phyloP scores from a whole-genome alignment of 257 asterid species.

The Nicotiana sylvestris region DNA sequence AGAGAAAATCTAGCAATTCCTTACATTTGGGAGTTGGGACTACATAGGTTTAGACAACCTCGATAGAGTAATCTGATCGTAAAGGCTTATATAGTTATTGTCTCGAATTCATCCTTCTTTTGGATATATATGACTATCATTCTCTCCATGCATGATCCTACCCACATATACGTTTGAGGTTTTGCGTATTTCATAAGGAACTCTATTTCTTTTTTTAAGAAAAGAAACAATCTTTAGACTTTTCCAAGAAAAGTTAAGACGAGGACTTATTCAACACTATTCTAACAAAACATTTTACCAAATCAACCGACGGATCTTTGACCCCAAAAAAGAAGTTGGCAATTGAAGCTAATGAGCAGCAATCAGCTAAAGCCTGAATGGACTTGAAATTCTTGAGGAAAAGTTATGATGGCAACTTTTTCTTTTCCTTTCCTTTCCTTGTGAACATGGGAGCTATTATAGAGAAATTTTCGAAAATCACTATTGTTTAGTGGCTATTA shows the following conservation, averaged over 20 bases:
- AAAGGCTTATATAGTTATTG: background rate
- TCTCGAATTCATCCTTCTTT: background rate
- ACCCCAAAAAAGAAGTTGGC: background rate
- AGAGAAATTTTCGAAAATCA: too few species aligned
- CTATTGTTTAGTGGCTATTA: too few species aligned
- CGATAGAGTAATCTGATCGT: background rate
- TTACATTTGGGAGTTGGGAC: background rate
- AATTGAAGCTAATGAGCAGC: too few species aligned
- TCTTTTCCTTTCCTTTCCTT: too few species aligned
- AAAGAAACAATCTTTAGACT: background rate
- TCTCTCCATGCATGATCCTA: background rate
- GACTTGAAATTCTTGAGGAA: too few species aligned
- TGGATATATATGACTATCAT: background rate
- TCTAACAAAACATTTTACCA: background rate
- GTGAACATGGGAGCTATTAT: too few species aligned
- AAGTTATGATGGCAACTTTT: too few species aligned
- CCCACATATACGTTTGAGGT: background rate
- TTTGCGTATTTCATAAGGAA: conserved; percentile 6
- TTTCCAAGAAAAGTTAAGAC: background rate
- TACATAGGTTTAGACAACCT: background rate
- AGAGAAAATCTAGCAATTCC: background rate
- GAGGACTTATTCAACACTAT: background rate
- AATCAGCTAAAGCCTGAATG: too few species aligned
- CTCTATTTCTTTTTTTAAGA: background rate
- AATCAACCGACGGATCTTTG: background rate